Evolutionary conservation across 108 stramenopile genomes (phyloP), one percentile per base, ranked within the genome.

Genomic region (Pseudonitzschia pungens): DNA sequence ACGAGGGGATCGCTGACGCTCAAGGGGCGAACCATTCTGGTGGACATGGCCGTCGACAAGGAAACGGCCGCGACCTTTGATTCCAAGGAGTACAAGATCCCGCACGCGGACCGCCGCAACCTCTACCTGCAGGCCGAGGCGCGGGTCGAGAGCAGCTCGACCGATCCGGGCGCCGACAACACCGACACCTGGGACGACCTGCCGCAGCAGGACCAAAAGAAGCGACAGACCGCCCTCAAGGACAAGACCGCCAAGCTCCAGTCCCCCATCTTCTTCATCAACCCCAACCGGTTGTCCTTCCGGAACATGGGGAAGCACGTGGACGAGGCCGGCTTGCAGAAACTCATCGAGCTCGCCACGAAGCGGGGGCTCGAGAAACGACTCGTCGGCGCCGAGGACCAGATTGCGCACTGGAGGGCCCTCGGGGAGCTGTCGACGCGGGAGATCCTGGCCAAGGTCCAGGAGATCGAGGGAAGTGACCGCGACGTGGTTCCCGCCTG

Each of bases 231-330:
- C 1, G 97, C 97, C 0, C 86, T 93, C 64, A 72, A 81, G 57
- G 99, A 99, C 45, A 96, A 96, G 78, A 94, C 87, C 56, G 83
- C 89, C 32, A 99, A 99, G 83, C 82, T 99, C 18, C 83, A 87
- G 55, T 94, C 89, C 33, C 99, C 99, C 10, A 81, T 98, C 10
- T 99, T 99, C 71, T 98, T 98, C 80, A 95, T 99, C 76, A 97
- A 96, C 80, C 97, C 97, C 1, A 70, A 68, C 45, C 87, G 98
- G 10, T 82, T 99, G 4, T 87, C 85, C 63, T 81, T 99, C 52
- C 84, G 98, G 14, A 98, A 98, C 76, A 74, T 99, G 68, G 87
- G 80, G 48, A 95, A 95, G 73, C 87, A 89, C 73, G 83, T 98
- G 0, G 90, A 89, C 52, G 98, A 98, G 76, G 72, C 81, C 4